Evolutionary conservation across 148 eudicot species (phyloP).

Genomic region (Silene uniflora): DNA sequence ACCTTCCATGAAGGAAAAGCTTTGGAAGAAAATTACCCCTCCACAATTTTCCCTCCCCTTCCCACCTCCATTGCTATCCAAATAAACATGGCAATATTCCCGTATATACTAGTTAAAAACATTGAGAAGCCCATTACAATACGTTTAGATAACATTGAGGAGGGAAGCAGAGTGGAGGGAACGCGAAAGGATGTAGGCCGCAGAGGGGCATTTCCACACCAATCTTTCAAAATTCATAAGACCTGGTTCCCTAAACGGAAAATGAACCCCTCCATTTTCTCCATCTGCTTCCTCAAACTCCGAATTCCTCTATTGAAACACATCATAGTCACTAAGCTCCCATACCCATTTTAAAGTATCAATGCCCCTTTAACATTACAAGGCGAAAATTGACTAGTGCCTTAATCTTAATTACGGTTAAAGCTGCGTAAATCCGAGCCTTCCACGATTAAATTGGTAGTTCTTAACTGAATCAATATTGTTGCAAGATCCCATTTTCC

Average conservation of each 20-base stretch:
- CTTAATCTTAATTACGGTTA: background rate
- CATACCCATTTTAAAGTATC: background rate
- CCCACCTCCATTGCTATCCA: background rate
- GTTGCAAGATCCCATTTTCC: background rate
- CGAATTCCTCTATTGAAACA: constrained; percentile 1
- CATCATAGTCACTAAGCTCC: background rate
- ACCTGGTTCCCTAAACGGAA: background rate
- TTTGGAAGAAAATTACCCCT: background rate
- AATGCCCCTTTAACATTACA: background rate
- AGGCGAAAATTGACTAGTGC: background rate
- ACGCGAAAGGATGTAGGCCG: too few species aligned
- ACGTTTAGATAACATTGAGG: background rate
- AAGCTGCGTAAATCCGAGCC: background rate
- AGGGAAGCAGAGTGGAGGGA: background rate
- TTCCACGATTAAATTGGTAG: background rate
- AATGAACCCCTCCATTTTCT: background rate
- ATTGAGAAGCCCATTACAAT: background rate
- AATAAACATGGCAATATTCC: background rate
- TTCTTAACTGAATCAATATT: background rate
- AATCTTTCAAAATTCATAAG: too few species aligned
- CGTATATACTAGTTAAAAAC: background rate
- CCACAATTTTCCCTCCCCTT: background rate
- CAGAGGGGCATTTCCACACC: too few species aligned
- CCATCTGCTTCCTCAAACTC: background rate
- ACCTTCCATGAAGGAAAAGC: background rate